Conservation (phyloP, 192 early-diverging fungal genomes). For the Backusella luteola region DNA sequence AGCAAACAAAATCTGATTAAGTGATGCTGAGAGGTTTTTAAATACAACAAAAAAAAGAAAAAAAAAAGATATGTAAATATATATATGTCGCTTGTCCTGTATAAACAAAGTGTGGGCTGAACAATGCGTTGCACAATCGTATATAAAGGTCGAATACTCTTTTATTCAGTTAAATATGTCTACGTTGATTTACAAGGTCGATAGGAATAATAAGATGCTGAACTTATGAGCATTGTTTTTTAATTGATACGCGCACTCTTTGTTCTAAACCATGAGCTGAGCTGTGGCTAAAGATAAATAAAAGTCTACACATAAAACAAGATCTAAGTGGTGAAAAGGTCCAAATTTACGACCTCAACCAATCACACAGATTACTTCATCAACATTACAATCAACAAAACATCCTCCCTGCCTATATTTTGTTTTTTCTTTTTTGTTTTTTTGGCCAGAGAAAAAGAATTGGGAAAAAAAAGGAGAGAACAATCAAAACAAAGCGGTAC, state of each 20-base stretch:
- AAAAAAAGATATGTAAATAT: no score
- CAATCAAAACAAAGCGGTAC: no score
- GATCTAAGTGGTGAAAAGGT: conserved; percentile 53
- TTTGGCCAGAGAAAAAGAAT: no score
- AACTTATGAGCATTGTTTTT: conserved; percentile 34
- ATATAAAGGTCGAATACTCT: not conserved
- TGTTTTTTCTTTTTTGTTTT: no score
- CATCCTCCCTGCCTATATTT: no score
- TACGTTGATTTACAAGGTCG: conserved; percentile 23
- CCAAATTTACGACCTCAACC: conserved; percentile 54
- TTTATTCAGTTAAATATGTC: conserved; percentile 7
- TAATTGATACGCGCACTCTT: conserved; percentile 25
- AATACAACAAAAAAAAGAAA: no score
- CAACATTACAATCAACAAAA: no score
- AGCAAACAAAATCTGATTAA: no score
- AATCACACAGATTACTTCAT: no score
- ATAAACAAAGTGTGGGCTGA: conserved; percentile 4
- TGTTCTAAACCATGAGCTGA: conserved; percentile 39
- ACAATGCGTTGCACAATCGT: not conserved
- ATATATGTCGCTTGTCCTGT: not conserved
- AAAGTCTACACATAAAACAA: conserved; percentile 50
- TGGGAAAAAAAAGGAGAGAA: no score
- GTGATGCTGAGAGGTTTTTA: no score
- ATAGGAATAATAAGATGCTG: conserved; percentile 40
- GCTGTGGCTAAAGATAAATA: conserved; percentile 45